Evolutionary conservation across 2,329 filamentous ascomycete genomes (phyloP).

Genomic region (Gaeumannomyces tritici): DNA sequence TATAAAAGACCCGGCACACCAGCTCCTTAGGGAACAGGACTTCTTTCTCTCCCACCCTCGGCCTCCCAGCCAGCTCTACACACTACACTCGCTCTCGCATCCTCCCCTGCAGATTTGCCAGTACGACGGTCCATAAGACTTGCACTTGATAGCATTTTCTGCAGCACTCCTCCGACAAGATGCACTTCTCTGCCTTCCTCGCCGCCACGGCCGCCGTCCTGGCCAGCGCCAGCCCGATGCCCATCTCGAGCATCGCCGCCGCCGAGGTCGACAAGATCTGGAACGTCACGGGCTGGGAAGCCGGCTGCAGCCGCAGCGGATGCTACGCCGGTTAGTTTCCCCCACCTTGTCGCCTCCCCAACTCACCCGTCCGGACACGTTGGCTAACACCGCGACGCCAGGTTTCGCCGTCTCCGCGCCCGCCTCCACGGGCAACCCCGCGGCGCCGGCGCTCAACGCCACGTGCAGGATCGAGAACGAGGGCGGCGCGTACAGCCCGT

Average conservation of each 20-base stretch:
- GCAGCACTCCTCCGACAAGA: not conserved
- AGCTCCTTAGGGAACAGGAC: not conserved
- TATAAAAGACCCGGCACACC: not conserved
- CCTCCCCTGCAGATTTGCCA: not conserved
- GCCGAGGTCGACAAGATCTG: slow-evolving; percentile 4
- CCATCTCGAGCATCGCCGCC: not conserved
- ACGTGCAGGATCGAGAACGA: not conserved
- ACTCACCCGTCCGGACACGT: too few species aligned
- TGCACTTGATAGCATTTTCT: not conserved
- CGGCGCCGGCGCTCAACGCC: not conserved
- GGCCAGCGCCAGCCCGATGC: not conserved
- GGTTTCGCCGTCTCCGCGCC: not conserved
- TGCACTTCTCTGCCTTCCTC: slow-evolving; percentile 1
- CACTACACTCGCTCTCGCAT: not conserved
- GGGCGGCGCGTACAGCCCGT: not conserved
- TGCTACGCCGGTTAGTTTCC: slow-evolving; percentile 6
- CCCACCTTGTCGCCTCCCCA: not conserved
- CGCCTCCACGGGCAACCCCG: not conserved
- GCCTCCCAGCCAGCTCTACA: not conserved
- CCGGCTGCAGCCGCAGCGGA: slow-evolving; percentile 3
- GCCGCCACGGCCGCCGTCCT: not conserved
- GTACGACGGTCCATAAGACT: too few species aligned
- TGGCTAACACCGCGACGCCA: not conserved
- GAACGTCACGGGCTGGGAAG: slow-evolving; percentile 7
- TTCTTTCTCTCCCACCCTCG: not conserved